These are phyloP conservation scores for Ophiostoma montium DNA, from an alignment of 2,329 filamentous ascomycete species.

Conservation along the genomic window DNA sequence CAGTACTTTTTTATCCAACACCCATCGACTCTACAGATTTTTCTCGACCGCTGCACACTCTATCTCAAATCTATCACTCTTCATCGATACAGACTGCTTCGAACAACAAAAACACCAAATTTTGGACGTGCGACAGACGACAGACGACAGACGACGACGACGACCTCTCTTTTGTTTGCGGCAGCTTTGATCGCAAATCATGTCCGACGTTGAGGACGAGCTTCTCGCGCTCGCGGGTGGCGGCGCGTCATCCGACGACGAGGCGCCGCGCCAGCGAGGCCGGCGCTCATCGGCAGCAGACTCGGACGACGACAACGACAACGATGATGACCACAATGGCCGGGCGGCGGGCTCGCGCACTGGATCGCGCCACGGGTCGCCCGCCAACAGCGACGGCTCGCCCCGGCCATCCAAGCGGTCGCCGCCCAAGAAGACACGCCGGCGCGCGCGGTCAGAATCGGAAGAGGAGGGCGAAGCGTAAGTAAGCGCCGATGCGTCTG, in stretches of 20 bases:
- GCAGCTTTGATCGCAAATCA: conserved; percentile 25
- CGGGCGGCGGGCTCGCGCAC: conserved; percentile 32
- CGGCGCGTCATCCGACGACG: conserved; percentile 46
- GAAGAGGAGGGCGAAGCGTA: conserved; percentile 75
- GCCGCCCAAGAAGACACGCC: conserved; percentile 31
- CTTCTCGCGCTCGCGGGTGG: conserved; percentile 84
- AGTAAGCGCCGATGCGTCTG: too few relatives aligned
- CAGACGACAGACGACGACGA: too few relatives aligned
- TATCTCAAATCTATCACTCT: too few relatives aligned
- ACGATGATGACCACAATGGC: conserved; percentile 39
- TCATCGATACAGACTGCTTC: too few relatives aligned
- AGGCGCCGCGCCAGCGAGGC: conserved; percentile 25
- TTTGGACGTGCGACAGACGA: too few relatives aligned
- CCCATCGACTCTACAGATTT: too few relatives aligned
- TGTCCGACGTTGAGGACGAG: conserved; percentile 88
- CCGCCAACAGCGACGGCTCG: conserved; percentile 20
- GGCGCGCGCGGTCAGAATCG: conserved; percentile 41
- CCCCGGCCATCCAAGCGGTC: conserved; percentile 21
- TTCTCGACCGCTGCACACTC: too few relatives aligned
- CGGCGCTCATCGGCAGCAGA: conserved; percentile 53
- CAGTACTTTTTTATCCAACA: too few relatives aligned
- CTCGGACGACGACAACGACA: conserved; percentile 46
- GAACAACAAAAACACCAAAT: too few relatives aligned
- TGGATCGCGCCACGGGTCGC: conserved; percentile 29
- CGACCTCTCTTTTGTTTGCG: too few relatives aligned